phyloP scores from a whole-genome alignment of 2,329 filamentous ascomycete species.

The Pseudogymnoascus destructans region DNA sequence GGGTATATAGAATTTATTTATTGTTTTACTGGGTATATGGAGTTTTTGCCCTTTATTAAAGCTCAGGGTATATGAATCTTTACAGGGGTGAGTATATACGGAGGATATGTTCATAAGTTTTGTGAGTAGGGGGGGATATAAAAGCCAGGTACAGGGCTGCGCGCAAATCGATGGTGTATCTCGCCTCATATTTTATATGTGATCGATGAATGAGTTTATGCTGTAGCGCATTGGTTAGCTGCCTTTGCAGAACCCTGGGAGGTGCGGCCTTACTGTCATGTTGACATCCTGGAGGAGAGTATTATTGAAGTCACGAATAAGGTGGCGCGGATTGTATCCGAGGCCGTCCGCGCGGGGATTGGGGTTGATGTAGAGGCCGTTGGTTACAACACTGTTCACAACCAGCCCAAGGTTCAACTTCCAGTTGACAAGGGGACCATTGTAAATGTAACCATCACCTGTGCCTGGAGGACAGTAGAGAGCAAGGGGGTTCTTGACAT shows the following conservation, averaged over 20 bases:
- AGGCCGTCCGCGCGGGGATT: constrained; percentile 18
- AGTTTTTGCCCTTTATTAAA: too few species aligned
- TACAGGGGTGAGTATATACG: too few species aligned
- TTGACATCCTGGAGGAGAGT: constrained; percentile 22
- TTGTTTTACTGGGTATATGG: too few species aligned
- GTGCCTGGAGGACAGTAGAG: neutral
- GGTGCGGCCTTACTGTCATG: constrained; percentile 9
- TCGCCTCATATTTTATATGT: too few species aligned
- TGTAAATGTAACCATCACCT: neutral
- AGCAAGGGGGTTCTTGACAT: neutral
- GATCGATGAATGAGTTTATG: too few species aligned
- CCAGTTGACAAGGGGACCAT: neutral
- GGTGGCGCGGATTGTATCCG: constrained; percentile 27
- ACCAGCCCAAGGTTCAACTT: neutral
- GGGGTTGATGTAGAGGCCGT: neutral
- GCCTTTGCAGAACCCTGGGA: constrained; percentile 11
- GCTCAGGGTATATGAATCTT: too few species aligned
- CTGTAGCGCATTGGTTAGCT: constrained; percentile 32
- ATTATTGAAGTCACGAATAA: constrained; percentile 28
- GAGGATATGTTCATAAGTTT: too few species aligned
- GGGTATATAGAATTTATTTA: too few species aligned
- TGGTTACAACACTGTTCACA: neutral
- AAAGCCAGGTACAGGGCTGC: too few species aligned
- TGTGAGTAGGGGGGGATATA: too few species aligned
- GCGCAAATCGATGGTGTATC: too few species aligned